A percentile compares a stretch with the other conserved stretches of the same genome.
Conservation (phyloP, 495 filamentous ascomycete species). For the Trichoderma virens region DNA sequence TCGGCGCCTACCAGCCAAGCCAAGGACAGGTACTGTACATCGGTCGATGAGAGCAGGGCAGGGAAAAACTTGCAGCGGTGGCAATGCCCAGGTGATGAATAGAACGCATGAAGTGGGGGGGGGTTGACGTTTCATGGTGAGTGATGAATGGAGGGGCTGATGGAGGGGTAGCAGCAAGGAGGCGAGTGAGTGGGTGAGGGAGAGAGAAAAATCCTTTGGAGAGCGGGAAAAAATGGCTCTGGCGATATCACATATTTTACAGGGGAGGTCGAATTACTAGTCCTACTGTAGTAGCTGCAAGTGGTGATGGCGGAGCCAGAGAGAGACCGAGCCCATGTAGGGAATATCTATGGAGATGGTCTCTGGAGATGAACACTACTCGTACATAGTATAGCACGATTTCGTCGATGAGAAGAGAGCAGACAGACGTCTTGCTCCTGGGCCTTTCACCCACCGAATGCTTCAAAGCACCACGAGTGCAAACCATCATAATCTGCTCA, state of each 20-base stretch:
- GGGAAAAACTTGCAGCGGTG: neutral
- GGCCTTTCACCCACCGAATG: no score
- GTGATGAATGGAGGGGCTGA: conserved; percentile 5
- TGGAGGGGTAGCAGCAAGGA: neutral
- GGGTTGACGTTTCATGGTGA: neutral
- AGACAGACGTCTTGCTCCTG: no score
- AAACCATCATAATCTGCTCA: neutral
- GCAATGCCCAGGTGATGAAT: neutral
- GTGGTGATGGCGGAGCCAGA: neutral
- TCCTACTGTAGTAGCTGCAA: neutral
- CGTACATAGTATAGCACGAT: no score
- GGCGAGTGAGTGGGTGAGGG: neutral
- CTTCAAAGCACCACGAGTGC: no score
- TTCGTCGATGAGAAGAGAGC: no score
- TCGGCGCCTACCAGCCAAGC: no score
- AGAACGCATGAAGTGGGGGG: conserved; percentile 1
- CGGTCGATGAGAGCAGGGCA: neutral
- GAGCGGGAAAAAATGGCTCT: neutral
- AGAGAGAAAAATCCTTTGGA: no score
- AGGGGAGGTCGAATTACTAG: neutral
- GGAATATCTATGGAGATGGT: no score
- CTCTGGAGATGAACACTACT: no score
- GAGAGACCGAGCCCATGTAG: no score
- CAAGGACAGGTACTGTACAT: no score
- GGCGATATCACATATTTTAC: neutral